Evolutionary conservation across 2,329 filamentous ascomycete genomes (phyloP), one percentile per base, ranked within the genome.

Genomic region (Botrytis fragariae): DNA sequence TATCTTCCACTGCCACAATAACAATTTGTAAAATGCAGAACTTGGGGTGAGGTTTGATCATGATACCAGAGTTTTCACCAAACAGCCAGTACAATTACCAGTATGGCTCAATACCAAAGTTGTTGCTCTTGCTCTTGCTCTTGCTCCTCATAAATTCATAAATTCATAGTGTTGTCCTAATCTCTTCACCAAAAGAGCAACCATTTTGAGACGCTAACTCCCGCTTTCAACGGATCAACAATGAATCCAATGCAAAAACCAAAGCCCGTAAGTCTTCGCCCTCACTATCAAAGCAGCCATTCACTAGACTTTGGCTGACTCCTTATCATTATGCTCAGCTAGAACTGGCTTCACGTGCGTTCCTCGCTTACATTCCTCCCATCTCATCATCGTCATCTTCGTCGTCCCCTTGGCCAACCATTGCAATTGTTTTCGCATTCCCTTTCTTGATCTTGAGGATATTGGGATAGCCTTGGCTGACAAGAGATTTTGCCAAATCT

Each of bases 361-460:
- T 16, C 51, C 51, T 57, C 51, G 18, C n/a, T 29, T 48, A 51
- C 37, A 71, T 71, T n/a, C 75, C 76, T 32, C 74, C 75, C 25
- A 77, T 74, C 10, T 77, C 76, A 9, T 77, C 76, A 18, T 77
- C 75, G 16, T 77, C 76, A 12, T 78, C 77, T 0, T 77, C 77
- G 4, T 79, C 77, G 20, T 77, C 78, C 14, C 78, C 54, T 77
- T 82, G 16, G 84, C 83, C 4, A 83, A 83, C 2, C 51, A 65
- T 44, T 18, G 73, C 63, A 68, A 75, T 74, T 4, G 74, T 84
- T 81, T 89, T 90, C 74, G 94, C 91, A 77, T 93, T 94, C 22
- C 93, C 93, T 81, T 95, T 96, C 84, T 95, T 95, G 75, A 95
- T 93, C 51, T 93, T 93, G 75, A 96, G 94, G 68, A 94, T 90